phyloP scores from a whole-genome alignment of 1,139 yeast genomes.

The Candida gigantensis region DNA sequence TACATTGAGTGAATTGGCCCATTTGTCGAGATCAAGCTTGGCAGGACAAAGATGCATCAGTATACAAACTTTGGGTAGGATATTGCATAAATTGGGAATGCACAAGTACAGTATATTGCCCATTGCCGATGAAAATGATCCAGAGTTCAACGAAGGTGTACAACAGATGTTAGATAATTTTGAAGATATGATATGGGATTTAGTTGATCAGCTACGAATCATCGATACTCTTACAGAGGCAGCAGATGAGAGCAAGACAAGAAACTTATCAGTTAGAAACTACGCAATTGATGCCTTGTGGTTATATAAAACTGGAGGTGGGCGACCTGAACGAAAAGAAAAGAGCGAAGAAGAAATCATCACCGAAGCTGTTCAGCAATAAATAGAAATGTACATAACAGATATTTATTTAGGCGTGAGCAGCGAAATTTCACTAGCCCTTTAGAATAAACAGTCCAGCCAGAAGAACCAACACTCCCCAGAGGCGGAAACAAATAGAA shows the following conservation, averaged over 20 bases:
- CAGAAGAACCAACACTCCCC: not conserved
- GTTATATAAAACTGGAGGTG: slow-evolving; percentile 87
- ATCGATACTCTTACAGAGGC: slow-evolving; percentile 75
- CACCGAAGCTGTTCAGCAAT: slow-evolving; percentile 11
- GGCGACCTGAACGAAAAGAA: slow-evolving; percentile 29
- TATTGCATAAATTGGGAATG: slow-evolving; percentile 76
- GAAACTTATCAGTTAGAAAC: slow-evolving; percentile 72
- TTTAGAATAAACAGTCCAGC: not conserved
- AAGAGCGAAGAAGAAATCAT: slow-evolving; percentile 17
- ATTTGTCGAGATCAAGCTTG: slow-evolving; percentile 73
- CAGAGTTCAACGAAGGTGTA: slow-evolving; percentile 38
- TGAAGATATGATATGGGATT: slow-evolving; percentile 72
- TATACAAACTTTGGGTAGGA: slow-evolving; percentile 82
- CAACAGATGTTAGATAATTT: slow-evolving; percentile 46
- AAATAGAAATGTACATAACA: slow-evolving; percentile 9
- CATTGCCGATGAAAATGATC: slow-evolving; percentile 32
- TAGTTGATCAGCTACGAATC: slow-evolving; percentile 64
- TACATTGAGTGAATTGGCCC: slow-evolving; percentile 79
- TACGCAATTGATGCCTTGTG: slow-evolving; percentile 93
- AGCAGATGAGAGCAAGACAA: slow-evolving; percentile 66
- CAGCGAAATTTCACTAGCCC: not conserved
- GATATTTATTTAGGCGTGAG: not conserved
- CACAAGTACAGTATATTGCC: slow-evolving; percentile 58
- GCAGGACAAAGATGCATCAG: slow-evolving; percentile 88
- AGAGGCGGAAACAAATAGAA: not conserved